Evolutionary conservation across 305 asterid genomes (phyloP).

Genomic region (Plantago lanceolata): DNA sequence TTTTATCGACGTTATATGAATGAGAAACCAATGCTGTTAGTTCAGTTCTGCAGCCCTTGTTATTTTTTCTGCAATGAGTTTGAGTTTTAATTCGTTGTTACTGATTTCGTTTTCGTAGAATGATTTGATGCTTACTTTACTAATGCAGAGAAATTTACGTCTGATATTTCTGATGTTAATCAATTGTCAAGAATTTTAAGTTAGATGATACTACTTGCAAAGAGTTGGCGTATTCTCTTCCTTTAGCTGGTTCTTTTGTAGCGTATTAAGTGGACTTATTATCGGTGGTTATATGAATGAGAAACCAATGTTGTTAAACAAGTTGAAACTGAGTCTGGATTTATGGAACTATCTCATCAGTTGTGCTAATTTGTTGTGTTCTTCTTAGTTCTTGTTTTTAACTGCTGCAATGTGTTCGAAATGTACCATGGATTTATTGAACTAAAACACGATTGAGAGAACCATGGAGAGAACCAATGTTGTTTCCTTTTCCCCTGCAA

Average conservation of each 20-base stretch:
- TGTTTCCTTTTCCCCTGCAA: background rate
- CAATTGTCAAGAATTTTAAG: background rate
- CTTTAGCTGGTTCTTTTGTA: background rate
- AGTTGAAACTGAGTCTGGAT: background rate
- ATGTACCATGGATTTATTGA: too few species aligned
- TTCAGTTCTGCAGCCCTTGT: slow-evolving; percentile 2
- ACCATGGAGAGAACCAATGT: too few species aligned
- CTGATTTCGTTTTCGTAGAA: background rate
- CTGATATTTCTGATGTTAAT: background rate
- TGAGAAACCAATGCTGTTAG: slow-evolving; percentile 20
- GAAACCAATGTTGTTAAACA: slow-evolving; percentile 13
- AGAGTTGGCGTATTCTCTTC: slow-evolving; percentile 1
- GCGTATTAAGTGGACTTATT: slow-evolving; percentile 23
- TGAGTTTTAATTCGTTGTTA: background rate
- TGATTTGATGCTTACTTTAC: background rate
- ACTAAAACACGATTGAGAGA: too few species aligned
- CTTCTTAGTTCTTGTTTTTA: background rate
- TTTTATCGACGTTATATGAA: slow-evolving; percentile 12
- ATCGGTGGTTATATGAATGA: slow-evolving; percentile 19
- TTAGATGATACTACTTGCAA: slow-evolving; percentile 19
- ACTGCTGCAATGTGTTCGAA: background rate
- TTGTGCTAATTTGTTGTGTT: too few species aligned
- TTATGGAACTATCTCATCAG: too few species aligned
- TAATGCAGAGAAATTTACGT: too few species aligned
- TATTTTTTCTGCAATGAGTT: slow-evolving; percentile 5